Evolutionary conservation across 345 rosid genomes (phyloP).

Genomic region (Orychophragmus violaceus): DNA sequence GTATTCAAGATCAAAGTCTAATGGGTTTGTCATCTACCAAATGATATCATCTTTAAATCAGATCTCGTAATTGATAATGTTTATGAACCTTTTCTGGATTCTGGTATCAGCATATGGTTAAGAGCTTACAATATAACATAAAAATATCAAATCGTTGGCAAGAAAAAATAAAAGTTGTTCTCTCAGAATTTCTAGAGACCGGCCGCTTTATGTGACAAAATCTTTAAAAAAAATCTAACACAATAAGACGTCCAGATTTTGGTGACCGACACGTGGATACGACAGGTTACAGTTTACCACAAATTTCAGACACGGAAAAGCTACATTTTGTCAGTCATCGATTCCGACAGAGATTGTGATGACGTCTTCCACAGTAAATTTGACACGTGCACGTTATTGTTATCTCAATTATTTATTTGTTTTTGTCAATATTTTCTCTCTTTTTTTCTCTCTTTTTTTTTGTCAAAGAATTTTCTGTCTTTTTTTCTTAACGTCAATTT

Average conservation of each 20-base stretch:
- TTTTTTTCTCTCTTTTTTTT: not conserved
- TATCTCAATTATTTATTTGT: not conserved
- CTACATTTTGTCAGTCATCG: conserved; percentile 5
- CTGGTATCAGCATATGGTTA: not conserved
- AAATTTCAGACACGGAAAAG: not conserved
- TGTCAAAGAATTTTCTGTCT: no score
- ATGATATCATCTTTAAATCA: no score
- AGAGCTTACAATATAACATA: not conserved
- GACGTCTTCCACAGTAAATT: not conserved
- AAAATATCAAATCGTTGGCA: not conserved
- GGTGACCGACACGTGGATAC: conserved; percentile 8
- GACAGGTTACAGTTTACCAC: not conserved
- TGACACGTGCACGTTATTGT: conserved; percentile 12
- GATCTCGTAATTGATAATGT: no score
- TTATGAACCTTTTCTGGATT: no score
- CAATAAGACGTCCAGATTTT: not conserved
- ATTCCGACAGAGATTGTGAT: conserved; percentile 14
- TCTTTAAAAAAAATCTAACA: not conserved
- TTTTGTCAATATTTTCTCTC: not conserved
- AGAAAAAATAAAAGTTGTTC: not conserved
- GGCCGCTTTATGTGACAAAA: not conserved
- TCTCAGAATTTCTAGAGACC: conserved; percentile 7
- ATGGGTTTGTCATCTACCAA: no score
- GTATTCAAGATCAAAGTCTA: no score
- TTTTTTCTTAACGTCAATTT: not conserved